phyloP scores from a whole-genome alignment of 2,329 filamentous ascomycete genomes.

The Fonsecaea pedrosoi region DNA sequence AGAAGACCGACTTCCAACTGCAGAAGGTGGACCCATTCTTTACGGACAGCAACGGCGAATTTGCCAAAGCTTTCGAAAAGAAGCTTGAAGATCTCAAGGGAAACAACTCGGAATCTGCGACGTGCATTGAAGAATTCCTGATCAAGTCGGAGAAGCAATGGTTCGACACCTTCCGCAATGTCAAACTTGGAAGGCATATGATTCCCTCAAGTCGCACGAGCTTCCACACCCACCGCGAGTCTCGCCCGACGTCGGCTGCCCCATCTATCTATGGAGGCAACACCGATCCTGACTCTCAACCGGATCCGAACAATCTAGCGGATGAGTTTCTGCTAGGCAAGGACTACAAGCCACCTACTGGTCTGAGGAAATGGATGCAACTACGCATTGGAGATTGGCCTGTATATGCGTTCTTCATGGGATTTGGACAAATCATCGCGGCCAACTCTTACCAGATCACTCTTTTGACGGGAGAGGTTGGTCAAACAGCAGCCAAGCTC shows the following conservation, averaged over 20 bases:
- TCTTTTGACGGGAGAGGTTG: slow-evolving; percentile 68
- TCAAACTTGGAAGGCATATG: slow-evolving; percentile 61
- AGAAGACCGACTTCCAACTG: slow-evolving; percentile 66
- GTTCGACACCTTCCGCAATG: slow-evolving; percentile 66
- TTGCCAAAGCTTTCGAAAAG: slow-evolving; percentile 64
- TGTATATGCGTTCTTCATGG: slow-evolving; percentile 66
- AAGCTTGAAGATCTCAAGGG: slow-evolving; percentile 63
- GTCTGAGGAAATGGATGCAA: slow-evolving; percentile 62
- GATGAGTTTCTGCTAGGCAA: slow-evolving; percentile 64
- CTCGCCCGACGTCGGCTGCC: slow-evolving; percentile 44
- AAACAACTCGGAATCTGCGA: slow-evolving; percentile 62
- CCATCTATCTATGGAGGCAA: slow-evolving; percentile 51
- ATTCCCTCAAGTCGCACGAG: slow-evolving; percentile 48
- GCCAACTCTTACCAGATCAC: slow-evolving; percentile 73
- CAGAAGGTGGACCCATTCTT: slow-evolving; percentile 73
- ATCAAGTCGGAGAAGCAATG: slow-evolving; percentile 71
- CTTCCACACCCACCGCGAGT: slow-evolving; percentile 45
- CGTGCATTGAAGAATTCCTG: slow-evolving; percentile 71
- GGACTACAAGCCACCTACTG: slow-evolving; percentile 64
- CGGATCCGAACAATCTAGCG: slow-evolving; percentile 44
- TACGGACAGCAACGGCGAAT: slow-evolving; percentile 68
- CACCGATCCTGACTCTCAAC: slow-evolving; percentile 37
- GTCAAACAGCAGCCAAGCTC: slow-evolving; percentile 64
- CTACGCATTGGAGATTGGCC: slow-evolving; percentile 69
- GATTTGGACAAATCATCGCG: slow-evolving; percentile 68